Evolutionary conservation across 768 basidiomycete species (phyloP).

Genomic region (Tylopilus subfusipes): DNA sequence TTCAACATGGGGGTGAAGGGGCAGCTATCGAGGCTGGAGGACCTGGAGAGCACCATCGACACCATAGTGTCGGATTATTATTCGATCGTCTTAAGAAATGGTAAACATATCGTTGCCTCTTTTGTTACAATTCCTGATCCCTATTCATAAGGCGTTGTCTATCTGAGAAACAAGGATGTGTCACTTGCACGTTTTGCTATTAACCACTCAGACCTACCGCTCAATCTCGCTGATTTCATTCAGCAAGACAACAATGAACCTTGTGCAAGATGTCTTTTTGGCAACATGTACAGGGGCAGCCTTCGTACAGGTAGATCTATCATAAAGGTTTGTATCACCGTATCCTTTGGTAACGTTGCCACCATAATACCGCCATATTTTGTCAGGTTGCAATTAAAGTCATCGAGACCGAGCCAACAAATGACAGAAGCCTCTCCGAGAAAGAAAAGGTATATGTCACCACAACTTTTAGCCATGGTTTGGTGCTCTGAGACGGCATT

Average conservation of each 20-base stretch:
- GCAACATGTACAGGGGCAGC: not conserved
- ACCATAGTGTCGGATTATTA: too few relatives aligned
- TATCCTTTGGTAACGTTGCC: not conserved
- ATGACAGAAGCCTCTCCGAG: not conserved
- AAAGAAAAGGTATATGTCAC: not conserved
- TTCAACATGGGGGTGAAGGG: not conserved
- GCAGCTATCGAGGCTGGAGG: not conserved
- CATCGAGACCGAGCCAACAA: not conserved
- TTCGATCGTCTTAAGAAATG: too few relatives aligned
- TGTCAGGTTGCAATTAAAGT: not conserved
- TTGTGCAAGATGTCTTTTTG: not conserved
- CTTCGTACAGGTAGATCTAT: not conserved
- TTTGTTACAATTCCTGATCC: not conserved
- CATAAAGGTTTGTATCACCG: not conserved
- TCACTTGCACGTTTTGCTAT: not conserved
- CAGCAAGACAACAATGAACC: not conserved
- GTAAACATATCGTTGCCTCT: too few relatives aligned
- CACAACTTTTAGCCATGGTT: too few relatives aligned
- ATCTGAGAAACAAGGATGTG: not conserved
- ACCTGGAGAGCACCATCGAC: too few relatives aligned
- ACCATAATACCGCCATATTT: not conserved
- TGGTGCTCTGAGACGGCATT: too few relatives aligned
- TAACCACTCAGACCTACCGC: not conserved
- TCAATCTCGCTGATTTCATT: not conserved
- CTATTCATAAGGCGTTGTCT: not conserved